Base-by-base conservation (phyloP, 164 flowering plant species). In the Dillenia turbinata region DNA sequence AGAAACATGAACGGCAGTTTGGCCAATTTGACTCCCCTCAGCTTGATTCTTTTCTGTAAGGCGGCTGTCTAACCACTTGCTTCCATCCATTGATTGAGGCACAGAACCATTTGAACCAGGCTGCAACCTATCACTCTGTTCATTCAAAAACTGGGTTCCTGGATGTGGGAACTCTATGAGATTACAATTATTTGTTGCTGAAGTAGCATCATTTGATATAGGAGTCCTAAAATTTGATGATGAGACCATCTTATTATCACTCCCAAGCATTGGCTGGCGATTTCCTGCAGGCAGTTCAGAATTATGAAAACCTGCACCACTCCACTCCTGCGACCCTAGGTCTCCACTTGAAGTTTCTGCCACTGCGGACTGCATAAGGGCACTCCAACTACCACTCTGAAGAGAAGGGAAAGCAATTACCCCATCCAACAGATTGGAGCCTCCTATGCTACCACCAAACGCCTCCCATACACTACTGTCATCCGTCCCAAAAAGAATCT, bases 341-440 rank as follows among this genome's bases (percentile, higher is more conserved):
- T 86, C 93, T 69, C 79, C 74, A 68, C 89, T 84, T 40, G 96
- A 86, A 59, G 96, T 64, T 78, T 90, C 98, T 55, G 84, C 94
- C 11, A 88, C 85, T 67, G 96, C 96, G 67, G 98, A 90, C 74
- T 90, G 96, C 96, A 90, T 92, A 33, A 92, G 87, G 52, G 98
- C 98, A 77, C 96, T 92, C 95, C 95, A 89, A 57, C 85, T 86
- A 53, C 94, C 96, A 81, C 91, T 79, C 57, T 87, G 93, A 55
- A 81, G n/a, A 46, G 87, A 83, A 44, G 92, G 82, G 67, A 78
- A 81, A 26, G 62, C 65, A 70, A 67, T 72, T n/a, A 63, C 8
- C 13, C 66, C 69, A 47, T 79, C 87, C 59, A 75, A 19, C 10
- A 67, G 43, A 66, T 73, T 75, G 52, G 65, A 74, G 40, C 72